These are phyloP conservation scores for Nepenthes mirabilis DNA, from an alignment of 148 eudicot species.

Conservation along the genomic window DNA sequence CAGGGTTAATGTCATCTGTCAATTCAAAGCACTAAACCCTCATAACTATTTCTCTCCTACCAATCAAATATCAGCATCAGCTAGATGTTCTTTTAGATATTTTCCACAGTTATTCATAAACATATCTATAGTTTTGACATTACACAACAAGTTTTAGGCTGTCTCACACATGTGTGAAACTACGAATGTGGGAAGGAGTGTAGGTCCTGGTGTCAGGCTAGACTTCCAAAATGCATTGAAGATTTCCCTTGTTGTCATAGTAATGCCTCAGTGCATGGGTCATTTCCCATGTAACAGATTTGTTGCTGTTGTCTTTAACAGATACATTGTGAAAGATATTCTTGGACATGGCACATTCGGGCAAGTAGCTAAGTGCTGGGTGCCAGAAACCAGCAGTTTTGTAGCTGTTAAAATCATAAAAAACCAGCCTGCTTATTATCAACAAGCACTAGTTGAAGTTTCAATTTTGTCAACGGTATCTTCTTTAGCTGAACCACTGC, in stretches of 20 bases:
- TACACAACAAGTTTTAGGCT: too few relatives aligned
- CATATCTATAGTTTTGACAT: too few relatives aligned
- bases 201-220: too few relatives aligned
- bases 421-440: constrained; percentile 95
- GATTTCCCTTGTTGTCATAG: neutral
- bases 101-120: too few relatives aligned
- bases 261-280: neutral
- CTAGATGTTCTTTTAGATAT: too few relatives aligned
- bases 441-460: constrained; percentile 94
- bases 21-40: too few relatives aligned
- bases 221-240: too few relatives aligned
- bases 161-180: too few relatives aligned
- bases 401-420: constrained; percentile 88
- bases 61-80: too few relatives aligned
- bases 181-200: too few relatives aligned
- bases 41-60: too few relatives aligned
- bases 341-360: constrained; percentile 99
- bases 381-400: constrained; percentile 64
- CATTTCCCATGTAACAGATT: neutral
- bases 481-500: constrained; percentile 10
- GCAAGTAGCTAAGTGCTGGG: constrained; percentile 99
- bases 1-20: too few relatives aligned
- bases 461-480: constrained; percentile 72
- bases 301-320: constrained; percentile 16
- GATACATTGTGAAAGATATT: constrained; percentile 87